Conservation (phyloP, 371 early-diverging fungal genomes). For the Rhizopus microsporus region DNA sequence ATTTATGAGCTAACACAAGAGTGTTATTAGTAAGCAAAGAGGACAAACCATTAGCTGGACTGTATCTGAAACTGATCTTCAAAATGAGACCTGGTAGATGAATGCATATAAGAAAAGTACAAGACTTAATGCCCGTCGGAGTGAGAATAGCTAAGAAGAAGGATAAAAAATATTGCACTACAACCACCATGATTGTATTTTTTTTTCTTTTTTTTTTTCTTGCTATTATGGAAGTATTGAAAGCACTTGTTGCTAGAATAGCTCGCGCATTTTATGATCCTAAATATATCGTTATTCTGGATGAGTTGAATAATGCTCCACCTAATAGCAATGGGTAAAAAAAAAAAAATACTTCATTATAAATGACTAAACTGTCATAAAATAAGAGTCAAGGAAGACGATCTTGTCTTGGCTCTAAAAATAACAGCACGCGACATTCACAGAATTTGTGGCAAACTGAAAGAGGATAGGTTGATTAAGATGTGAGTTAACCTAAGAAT, state of each 20-base stretch:
- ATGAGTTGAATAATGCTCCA: slow-evolving; percentile 66
- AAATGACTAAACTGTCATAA: neutral
- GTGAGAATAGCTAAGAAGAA: neutral
- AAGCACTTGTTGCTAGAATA: slow-evolving; percentile 77
- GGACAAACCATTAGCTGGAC: neutral
- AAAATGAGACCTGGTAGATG: slow-evolving; percentile 11
- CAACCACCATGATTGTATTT: neutral
- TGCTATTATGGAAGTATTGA: slow-evolving; percentile 56
- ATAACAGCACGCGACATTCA: slow-evolving; percentile 74
- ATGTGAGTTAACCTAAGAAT: slow-evolving; percentile 48
- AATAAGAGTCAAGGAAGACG: slow-evolving; percentile 68
- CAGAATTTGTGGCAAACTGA: slow-evolving; percentile 78
- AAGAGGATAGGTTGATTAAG: slow-evolving; percentile 74
- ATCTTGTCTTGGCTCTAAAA: slow-evolving; percentile 68
- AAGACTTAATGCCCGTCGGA: neutral
- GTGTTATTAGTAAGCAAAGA: slow-evolving; percentile 4
- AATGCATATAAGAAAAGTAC: slow-evolving; percentile 15
- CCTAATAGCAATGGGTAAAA: slow-evolving; percentile 54
- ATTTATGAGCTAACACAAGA: slow-evolving; percentile 8
- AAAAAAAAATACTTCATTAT: slow-evolving; percentile 9
- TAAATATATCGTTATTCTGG: slow-evolving; percentile 78
- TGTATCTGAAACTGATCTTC: neutral
- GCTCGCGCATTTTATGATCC: slow-evolving; percentile 87
- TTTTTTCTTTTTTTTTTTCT: slow-evolving; percentile 8
- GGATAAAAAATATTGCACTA: neutral